Evolutionary conservation across 1,139 yeast genomes (phyloP), one percentile per base, ranked within the genome.

Genomic region (Lodderomyces metapsilosis): DNA sequence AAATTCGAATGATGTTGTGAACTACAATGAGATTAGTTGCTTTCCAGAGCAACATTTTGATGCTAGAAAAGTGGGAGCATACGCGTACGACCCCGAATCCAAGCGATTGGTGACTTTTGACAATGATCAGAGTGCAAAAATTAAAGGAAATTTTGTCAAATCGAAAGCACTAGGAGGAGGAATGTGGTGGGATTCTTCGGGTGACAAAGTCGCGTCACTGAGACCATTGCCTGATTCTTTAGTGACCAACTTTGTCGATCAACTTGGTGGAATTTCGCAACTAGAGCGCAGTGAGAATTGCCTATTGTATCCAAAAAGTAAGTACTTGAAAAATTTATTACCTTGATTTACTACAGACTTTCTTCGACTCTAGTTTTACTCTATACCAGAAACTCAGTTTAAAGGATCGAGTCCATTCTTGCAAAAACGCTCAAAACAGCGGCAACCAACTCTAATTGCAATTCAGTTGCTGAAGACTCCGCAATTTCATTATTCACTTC

Each of bases 171-270:
- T 88, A 8, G 95, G 84, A 0, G 98, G 98, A 1, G 96, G 88
- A 0, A 82, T 92, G 81, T 89, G 88, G 84, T 92, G 98, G 98
- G 96, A 89, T 54, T 84, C 95, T 0, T 73, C 83, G 42, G 96
- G 95, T 0, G 96, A 88, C 54, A 47, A 55, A 35, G 18, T 28
- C 5, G 4, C 32, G 4, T 15, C 32, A 7, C 32, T 15, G 32
- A 9, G 3, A 5, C 32, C 32, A 3, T 6, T 15, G 3, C 54
- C 64, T 23, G 46, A 56, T 0, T 71, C 78, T 1, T 56, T 80
- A 30, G 56, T 81, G 5, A 42, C 47, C 15, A 62, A 54, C 21
- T 79, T 75, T 58, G 72, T 73, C 21, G 59, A 64, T 22, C 69
- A 61, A 36, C 42, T 78, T 15, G 76, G 76, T 3, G 75, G 76